Conservation (phyloP, 495 filamentous ascomycete species). For the Thermochaetoides thermophila region DNA sequence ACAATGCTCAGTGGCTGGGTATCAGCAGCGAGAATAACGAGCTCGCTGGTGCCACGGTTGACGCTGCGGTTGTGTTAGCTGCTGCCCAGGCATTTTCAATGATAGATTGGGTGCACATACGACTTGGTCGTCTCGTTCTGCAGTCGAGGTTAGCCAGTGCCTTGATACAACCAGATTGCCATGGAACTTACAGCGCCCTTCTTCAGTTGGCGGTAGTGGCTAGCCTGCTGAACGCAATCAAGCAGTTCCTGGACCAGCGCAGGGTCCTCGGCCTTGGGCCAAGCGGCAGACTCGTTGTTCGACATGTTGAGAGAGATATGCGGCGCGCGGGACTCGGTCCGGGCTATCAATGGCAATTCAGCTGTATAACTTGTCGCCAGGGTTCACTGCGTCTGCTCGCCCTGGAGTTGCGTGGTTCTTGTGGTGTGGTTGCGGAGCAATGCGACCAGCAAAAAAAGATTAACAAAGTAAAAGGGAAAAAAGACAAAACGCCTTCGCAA, state of each 20-base stretch:
- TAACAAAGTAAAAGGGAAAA: no score
- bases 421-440: no score
- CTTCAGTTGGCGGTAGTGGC: conserved; percentile 75
- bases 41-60: conserved; percentile 76
- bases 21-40: conserved; percentile 81
- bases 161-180: background rate
- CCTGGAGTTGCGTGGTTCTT: conserved; percentile 10
- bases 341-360: no score
- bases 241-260: conserved; percentile 66
- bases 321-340: no score
- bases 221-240: conserved; percentile 76
- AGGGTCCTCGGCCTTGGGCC: conserved; percentile 71
- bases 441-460: no score
- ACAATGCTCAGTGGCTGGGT: conserved; percentile 77
- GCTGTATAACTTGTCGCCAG: conserved; percentile 9
- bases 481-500: no score
- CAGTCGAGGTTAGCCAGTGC: conserved; percentile 1
- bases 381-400: conserved; percentile 21
- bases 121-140: conserved; percentile 59
- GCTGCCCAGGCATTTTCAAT: no score
- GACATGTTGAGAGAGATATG: no score
- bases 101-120: conserved; percentile 10
- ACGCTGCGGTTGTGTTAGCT: conserved; percentile 21
- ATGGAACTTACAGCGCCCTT: conserved; percentile 45
- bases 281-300: conserved; percentile 49